These are phyloP conservation scores for Puya raimondii DNA, from an alignment of 176 grass and related monocot genomes.

Conservation along the genomic window DNA sequence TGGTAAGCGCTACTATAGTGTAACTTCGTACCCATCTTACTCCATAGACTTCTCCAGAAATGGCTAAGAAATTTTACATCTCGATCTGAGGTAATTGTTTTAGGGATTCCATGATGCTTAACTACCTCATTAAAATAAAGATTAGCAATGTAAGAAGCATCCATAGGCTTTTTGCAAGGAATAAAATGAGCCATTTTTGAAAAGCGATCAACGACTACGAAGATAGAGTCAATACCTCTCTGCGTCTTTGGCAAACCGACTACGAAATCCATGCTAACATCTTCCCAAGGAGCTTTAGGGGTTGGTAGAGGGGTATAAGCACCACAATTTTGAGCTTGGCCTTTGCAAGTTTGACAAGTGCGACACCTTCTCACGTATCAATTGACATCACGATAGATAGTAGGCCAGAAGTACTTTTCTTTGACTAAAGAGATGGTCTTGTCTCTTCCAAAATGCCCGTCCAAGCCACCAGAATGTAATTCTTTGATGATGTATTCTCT, in stretches of 20 bases:
- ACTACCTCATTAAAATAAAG: background rate
- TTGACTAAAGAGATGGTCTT: background rate
- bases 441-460: background rate
- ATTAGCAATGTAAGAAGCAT: background rate
- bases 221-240: background rate
- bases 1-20: background rate
- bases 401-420: background rate
- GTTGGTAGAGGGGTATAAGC: background rate
- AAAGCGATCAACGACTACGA: background rate
- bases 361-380: background rate
- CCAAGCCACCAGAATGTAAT: background rate
- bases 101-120: background rate
- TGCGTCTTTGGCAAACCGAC: background rate
- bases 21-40: background rate
- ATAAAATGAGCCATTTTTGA: background rate
- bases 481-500: too few species aligned
- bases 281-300: background rate
- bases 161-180: background rate
- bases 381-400: background rate
- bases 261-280: background rate
- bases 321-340: background rate
- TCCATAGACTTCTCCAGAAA: background rate
- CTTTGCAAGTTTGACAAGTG: background rate
- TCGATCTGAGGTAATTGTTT: background rate
- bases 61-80: background rate